Conservation (phyloP, 306 rosid species). For the Ammopiptanthus mongolicus region DNA sequence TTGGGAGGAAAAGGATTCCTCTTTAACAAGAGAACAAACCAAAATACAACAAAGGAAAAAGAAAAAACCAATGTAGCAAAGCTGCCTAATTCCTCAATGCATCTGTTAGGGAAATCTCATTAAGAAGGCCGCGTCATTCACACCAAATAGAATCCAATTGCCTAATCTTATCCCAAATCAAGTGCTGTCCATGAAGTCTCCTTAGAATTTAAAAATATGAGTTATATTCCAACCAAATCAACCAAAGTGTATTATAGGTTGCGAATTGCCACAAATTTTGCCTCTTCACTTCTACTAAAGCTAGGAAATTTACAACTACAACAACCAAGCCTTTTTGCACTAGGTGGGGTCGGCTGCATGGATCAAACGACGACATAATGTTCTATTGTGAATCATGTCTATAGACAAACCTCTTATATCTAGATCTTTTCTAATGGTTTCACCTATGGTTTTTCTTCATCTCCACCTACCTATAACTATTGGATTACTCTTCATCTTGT, state of each 20-base stretch:
- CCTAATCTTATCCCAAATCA: background rate
- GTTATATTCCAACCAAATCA: background rate
- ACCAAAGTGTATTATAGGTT: background rate
- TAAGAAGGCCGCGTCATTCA: background rate
- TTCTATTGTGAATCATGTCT: too few relatives aligned
- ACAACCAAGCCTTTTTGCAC: too few relatives aligned
- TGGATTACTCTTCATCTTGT: too few relatives aligned
- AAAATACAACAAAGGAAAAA: background rate
- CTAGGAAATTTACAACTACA: background rate
- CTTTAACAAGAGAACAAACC: background rate
- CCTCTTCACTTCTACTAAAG: background rate
- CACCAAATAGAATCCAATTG: background rate
- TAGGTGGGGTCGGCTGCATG: too few relatives aligned
- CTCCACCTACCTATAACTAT: too few relatives aligned
- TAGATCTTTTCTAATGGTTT: too few relatives aligned
- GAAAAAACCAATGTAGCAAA: background rate
- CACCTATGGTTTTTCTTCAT: too few relatives aligned
- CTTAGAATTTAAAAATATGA: background rate
- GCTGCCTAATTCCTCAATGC: background rate
- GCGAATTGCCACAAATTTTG: background rate
- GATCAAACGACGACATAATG: too few relatives aligned
- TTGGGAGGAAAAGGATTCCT: background rate
- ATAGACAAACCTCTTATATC: too few relatives aligned
- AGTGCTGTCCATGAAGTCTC: background rate
- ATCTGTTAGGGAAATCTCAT: background rate